A percentile compares a stretch with the other conserved stretches of the same genome.
These are phyloP conservation scores for Nissolia schottii DNA, from an alignment of 306 rosid genomes.

Conservation along the genomic window DNA sequence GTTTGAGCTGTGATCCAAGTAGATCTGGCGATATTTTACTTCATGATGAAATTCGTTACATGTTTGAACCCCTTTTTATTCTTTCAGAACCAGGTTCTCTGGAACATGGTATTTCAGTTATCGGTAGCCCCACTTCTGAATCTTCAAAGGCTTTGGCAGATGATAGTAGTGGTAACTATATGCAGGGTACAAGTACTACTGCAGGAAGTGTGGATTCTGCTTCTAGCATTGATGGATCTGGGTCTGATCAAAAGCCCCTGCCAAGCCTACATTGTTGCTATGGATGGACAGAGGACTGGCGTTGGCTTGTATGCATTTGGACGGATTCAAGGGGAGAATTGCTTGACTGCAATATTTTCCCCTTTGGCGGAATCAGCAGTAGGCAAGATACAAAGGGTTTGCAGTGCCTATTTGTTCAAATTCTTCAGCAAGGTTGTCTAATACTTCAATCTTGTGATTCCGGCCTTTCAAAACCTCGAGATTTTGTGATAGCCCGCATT, in stretches of 20 bases:
- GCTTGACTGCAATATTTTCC: conserved; percentile 85
- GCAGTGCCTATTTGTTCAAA: conserved; percentile 91
- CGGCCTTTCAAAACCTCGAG: conserved; percentile 79
- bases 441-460: conserved; percentile 90
- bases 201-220: conserved; percentile 63
- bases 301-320: conserved; percentile 98
- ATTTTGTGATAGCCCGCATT: conserved; percentile 91
- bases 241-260: conserved; percentile 59
- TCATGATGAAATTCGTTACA: conserved; percentile 74
- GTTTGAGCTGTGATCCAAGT: conserved; percentile 67
- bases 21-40: conserved; percentile 67
- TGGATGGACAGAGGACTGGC: conserved; percentile 99
- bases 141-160: conserved; percentile 71
- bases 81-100: conserved; percentile 94
- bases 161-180: conserved; percentile 67
- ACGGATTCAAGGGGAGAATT: conserved; percentile 97
- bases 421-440: conserved; percentile 95
- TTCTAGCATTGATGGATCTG: conserved; percentile 69
- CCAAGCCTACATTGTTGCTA: conserved; percentile 98
- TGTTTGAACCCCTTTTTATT: conserved; percentile 97
- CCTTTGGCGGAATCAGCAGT: conserved; percentile 98
- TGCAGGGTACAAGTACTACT: conserved; percentile 51
- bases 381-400: conserved; percentile 99
- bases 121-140: conserved; percentile 58
- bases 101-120: conserved; percentile 68